These are phyloP conservation scores for Trichoderma afroharzianum DNA, from an alignment of 2,329 filamentous ascomycete species.

Conservation along the genomic window DNA sequence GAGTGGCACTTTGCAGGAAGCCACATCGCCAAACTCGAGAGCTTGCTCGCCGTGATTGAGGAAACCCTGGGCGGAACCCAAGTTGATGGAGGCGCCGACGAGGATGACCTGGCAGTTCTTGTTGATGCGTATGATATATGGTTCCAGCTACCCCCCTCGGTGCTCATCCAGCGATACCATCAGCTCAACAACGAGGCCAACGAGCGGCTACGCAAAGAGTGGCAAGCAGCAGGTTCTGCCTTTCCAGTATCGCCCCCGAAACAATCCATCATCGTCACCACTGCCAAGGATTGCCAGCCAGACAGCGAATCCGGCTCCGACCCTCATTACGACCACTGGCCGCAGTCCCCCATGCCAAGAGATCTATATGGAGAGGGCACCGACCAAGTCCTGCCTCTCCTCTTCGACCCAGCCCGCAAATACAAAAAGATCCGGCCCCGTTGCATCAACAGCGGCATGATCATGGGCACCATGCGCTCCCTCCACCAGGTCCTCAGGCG, in stretches of 20 bases:
- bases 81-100: neutral
- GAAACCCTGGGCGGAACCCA: slow-evolving; percentile 20
- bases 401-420: slow-evolving; percentile 32
- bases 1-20: slow-evolving; percentile 37
- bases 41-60: slow-evolving; percentile 22
- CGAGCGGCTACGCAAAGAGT: slow-evolving; percentile 22
- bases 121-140: slow-evolving; percentile 39
- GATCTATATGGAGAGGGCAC: slow-evolving; percentile 35
- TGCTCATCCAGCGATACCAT: slow-evolving; percentile 34
- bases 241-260: slow-evolving; percentile 24
- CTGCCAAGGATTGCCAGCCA: slow-evolving; percentile 35
- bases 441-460: slow-evolving; percentile 27
- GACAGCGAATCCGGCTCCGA: slow-evolving; percentile 32
- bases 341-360: slow-evolving; percentile 31
- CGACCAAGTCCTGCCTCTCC: slow-evolving; percentile 26
- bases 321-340: slow-evolving; percentile 37
- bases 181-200: slow-evolving; percentile 24
- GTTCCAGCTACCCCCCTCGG: slow-evolving; percentile 39
- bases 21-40: slow-evolving; percentile 37
- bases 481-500: slow-evolving; percentile 24
- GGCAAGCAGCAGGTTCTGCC: slow-evolving; percentile 16
- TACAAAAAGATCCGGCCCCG: slow-evolving; percentile 29
- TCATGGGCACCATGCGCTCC: slow-evolving; percentile 26
- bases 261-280: slow-evolving; percentile 28
- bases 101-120: slow-evolving; percentile 29